Conservation (phyloP, 768 basidiomycete genomes). For the Mycena galopus region DNA sequence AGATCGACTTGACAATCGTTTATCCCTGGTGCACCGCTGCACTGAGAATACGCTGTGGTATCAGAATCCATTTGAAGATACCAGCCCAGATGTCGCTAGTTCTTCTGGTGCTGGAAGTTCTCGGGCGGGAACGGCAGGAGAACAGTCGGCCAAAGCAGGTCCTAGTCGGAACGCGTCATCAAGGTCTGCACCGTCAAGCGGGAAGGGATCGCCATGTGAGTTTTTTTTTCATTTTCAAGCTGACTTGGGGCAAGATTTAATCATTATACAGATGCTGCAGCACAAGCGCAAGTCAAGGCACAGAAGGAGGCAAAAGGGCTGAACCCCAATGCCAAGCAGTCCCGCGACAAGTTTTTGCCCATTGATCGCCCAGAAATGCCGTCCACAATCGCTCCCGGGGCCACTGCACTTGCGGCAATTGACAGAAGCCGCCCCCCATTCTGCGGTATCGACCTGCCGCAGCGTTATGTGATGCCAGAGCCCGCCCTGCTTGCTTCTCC, state of each 20-base stretch:
- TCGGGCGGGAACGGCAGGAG: too few species aligned
- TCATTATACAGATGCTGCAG: background rate
- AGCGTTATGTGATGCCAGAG: slow-evolving; percentile 9
- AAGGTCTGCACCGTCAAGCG: too few species aligned
- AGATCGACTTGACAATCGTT: too few species aligned
- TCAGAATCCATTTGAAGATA: too few species aligned
- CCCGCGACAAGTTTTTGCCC: background rate
- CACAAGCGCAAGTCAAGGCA: background rate
- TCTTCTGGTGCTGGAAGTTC: too few species aligned
- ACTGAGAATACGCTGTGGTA: too few species aligned
- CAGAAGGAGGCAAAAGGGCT: background rate
- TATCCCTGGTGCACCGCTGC: too few species aligned
- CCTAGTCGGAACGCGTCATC: too few species aligned
- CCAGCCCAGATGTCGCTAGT: too few species aligned
- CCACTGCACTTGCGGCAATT: background rate
- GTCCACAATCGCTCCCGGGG: background rate
- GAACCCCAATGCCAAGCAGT: background rate
- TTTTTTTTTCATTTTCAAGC: background rate
- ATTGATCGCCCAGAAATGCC: slow-evolving; percentile 10
- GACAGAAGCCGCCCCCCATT: background rate
- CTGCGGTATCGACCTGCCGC: background rate
- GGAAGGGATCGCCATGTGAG: too few species aligned
- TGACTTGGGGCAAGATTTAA: background rate
- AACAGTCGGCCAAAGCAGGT: too few species aligned
- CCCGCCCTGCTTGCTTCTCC: slow-evolving; percentile 1